phyloP scores from a whole-genome alignment of 495 filamentous ascomycete species.

The Penicillium argentinense region DNA sequence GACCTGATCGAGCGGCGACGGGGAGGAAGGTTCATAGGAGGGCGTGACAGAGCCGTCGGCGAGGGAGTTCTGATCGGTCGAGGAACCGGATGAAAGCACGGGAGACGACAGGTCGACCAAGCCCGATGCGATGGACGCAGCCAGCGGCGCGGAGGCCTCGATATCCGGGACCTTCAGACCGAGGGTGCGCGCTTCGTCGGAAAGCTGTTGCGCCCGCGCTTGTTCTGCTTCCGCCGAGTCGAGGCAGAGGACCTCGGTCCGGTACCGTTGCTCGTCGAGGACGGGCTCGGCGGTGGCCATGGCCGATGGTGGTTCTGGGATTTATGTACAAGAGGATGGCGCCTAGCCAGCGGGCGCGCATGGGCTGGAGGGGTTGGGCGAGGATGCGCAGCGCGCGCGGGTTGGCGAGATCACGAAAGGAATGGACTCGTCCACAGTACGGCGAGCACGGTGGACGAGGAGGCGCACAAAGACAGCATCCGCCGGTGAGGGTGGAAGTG shows the following conservation, averaged over 20 bases:
- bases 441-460: slow-evolving; percentile 39
- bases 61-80: slow-evolving; percentile 38
- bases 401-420: slow-evolving; percentile 7
- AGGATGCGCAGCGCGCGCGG: slow-evolving; percentile 3
- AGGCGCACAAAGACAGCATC: slow-evolving; percentile 36
- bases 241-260: slow-evolving; percentile 37
- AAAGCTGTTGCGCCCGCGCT: slow-evolving; percentile 35
- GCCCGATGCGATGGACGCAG: slow-evolving; percentile 41
- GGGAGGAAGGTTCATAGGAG: slow-evolving; percentile 21
- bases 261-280: slow-evolving; percentile 40
- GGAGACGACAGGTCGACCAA: slow-evolving; percentile 40
- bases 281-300: slow-evolving; percentile 2
- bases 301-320: neutral
- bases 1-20: slow-evolving; percentile 31
- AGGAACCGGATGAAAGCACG: slow-evolving; percentile 37
- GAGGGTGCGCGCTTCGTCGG: slow-evolving; percentile 40
- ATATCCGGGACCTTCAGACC: slow-evolving; percentile 40
- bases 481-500: slow-evolving; percentile 14
- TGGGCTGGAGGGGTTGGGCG: slow-evolving; percentile 10
- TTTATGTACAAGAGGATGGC: slow-evolving; percentile 15
- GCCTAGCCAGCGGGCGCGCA: slow-evolving; percentile 30
- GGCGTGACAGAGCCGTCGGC: slow-evolving; percentile 31
- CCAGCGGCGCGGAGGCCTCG: slow-evolving; percentile 38
- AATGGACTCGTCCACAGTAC: slow-evolving; percentile 40
- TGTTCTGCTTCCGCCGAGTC: slow-evolving; percentile 37